Percentiles rank a stretch among this genome's conserved stretches.
phyloP scores from a whole-genome alignment of 768 basidiomycete species.

The Paxillus involutus region DNA sequence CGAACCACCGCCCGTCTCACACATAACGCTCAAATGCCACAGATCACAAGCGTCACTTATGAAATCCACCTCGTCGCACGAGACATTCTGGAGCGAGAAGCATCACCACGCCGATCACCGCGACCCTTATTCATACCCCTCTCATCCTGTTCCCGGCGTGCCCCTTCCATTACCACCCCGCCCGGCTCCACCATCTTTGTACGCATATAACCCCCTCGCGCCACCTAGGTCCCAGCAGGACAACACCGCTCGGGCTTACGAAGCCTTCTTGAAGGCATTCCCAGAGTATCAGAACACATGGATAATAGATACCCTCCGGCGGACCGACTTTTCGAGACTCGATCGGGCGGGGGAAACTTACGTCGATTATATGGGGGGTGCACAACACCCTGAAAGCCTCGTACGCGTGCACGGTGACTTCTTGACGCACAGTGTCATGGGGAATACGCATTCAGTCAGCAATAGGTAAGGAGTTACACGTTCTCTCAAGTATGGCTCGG shows the following conservation, averaged over 20 bases:
- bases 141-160: neutral
- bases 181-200: slow-evolving; percentile 8
- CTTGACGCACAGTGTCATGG: slow-evolving; percentile 63
- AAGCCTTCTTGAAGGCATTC: slow-evolving; percentile 43
- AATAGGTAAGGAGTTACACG: slow-evolving; percentile 51
- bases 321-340: slow-evolving; percentile 60
- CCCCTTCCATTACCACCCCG: neutral
- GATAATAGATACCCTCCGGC: slow-evolving; percentile 67
- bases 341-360: slow-evolving; percentile 70
- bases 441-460: slow-evolving; percentile 84
- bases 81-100: slow-evolving; percentile 37
- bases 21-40: slow-evolving; percentile 39
- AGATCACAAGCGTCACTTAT: slow-evolving; percentile 35
- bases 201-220: slow-evolving; percentile 28
- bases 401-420: slow-evolving; percentile 70
- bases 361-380: slow-evolving; percentile 86
- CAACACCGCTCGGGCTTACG: slow-evolving; percentile 44
- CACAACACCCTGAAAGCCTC: slow-evolving; percentile 77
- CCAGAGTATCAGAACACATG: slow-evolving; percentile 67
- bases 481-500: neutral
- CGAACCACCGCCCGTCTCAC: slow-evolving; percentile 25
- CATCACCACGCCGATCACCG: slow-evolving; percentile 11
- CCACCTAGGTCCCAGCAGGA: slow-evolving; percentile 25
- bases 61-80: slow-evolving; percentile 39
- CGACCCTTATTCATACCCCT: slow-evolving; percentile 1